Evolutionary conservation across 371 early-diverging fungal genomes (phyloP).

Genomic region (Mortierella sp.): DNA sequence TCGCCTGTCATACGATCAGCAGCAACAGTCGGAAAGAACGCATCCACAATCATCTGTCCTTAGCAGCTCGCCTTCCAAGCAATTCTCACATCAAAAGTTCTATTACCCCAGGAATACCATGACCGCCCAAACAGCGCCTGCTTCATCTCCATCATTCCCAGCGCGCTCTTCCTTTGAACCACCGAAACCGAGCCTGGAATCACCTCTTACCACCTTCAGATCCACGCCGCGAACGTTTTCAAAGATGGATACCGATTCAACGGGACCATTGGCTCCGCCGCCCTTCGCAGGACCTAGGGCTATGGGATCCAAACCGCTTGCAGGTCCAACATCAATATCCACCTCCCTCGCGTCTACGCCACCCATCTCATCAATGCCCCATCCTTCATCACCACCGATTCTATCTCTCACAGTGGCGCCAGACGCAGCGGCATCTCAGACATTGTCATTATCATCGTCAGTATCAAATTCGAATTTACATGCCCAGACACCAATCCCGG

Average conservation of each 20-base stretch:
- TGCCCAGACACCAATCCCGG: too few relatives aligned
- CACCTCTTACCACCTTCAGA: slow-evolving; percentile 2
- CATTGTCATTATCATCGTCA: neutral
- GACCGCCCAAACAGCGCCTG: slow-evolving; percentile 3
- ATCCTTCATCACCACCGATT: neutral
- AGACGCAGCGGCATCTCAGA: neutral
- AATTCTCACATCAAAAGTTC: slow-evolving; percentile 37
- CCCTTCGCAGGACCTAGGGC: slow-evolving; percentile 45
- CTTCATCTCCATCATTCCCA: slow-evolving; percentile 13
- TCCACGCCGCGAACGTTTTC: slow-evolving; percentile 27
- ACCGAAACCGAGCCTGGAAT: neutral
- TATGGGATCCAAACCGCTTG: slow-evolving; percentile 18
- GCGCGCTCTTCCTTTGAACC: neutral
- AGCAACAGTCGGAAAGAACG: neutral
- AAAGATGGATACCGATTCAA: slow-evolving; percentile 14
- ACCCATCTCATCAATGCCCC: slow-evolving; percentile 6
- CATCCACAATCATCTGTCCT: too few relatives aligned
- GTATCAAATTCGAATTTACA: neutral
- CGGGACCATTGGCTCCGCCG: slow-evolving; percentile 22
- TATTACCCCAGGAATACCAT: slow-evolving; percentile 38
- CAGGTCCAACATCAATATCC: neutral
- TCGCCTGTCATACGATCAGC: slow-evolving; percentile 4
- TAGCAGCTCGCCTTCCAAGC: slow-evolving; percentile 15
- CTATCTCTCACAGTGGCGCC: slow-evolving; percentile 4
- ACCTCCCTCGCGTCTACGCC: neutral